Evolutionary conservation across 2,329 filamentous ascomycete genomes (phyloP).

Genomic region (Aureobasidium sp.): DNA sequence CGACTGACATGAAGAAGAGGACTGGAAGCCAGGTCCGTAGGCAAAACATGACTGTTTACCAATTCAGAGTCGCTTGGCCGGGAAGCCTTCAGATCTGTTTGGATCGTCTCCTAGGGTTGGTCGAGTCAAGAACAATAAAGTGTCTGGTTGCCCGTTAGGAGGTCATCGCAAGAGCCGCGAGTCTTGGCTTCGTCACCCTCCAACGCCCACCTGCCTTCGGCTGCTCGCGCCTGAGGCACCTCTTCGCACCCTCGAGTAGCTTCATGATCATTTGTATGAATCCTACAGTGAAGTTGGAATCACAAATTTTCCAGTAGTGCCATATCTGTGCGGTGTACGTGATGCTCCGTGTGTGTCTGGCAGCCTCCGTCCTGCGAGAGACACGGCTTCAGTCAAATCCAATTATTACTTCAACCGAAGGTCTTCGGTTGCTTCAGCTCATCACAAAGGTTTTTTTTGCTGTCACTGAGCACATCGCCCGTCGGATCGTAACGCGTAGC

Average conservation of each 20-base stretch:
- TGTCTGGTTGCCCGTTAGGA: background rate
- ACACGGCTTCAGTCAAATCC: background rate
- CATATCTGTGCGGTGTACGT: background rate
- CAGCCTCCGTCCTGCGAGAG: background rate
- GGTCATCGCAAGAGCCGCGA: background rate
- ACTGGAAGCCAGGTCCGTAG: conserved; percentile 49
- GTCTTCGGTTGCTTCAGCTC: background rate
- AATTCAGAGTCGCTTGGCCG: background rate
- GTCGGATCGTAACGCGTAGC: background rate
- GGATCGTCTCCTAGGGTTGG: background rate
- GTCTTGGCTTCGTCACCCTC: conserved; percentile 4
- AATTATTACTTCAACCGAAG: background rate
- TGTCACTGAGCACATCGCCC: background rate
- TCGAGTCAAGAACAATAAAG: background rate
- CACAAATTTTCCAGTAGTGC: background rate
- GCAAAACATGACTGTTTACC: conserved; percentile 49
- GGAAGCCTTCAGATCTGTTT: background rate
- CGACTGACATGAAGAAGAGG: conserved; percentile 43
- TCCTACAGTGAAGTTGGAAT: background rate
- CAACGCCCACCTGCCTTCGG: background rate
- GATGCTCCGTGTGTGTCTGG: background rate
- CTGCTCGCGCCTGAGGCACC: background rate
- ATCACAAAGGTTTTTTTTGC: background rate
- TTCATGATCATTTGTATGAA: background rate
- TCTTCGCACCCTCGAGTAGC: background rate